phyloP scores from a whole-genome alignment of 257 asterid genomes.

The Solanum rostratum region DNA sequence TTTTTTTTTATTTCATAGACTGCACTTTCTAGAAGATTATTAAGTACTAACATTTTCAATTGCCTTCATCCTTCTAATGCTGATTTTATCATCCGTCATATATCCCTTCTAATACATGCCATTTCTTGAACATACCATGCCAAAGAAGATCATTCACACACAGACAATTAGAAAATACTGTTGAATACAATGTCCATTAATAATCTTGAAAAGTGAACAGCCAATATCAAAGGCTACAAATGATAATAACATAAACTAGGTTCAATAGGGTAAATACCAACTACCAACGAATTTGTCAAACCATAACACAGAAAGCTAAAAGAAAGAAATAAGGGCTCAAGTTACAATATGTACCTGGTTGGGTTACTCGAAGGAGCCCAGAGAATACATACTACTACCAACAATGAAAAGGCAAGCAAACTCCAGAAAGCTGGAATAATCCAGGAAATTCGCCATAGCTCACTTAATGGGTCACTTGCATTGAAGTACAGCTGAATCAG shows the following conservation, averaged over 20 bases:
- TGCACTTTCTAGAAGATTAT: neutral
- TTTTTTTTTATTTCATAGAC: no score
- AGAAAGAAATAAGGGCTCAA: neutral
- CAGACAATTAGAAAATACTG: neutral
- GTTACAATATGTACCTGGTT: constrained; percentile 12
- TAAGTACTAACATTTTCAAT: neutral
- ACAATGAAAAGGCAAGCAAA: constrained; percentile 15
- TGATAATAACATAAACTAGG: neutral
- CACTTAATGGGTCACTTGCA: constrained; percentile 40
- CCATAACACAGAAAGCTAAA: neutral
- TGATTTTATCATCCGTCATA: neutral
- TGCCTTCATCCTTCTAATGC: neutral
- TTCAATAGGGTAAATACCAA: neutral
- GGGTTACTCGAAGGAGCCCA: constrained; percentile 34
- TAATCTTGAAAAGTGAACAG: neutral
- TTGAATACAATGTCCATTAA: neutral
- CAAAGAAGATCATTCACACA: neutral
- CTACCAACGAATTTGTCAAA: neutral
- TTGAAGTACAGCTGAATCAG: constrained; percentile 32
- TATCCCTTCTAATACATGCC: neutral
- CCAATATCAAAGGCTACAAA: neutral
- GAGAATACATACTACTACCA: constrained; percentile 24
- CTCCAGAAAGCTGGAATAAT: constrained; percentile 39
- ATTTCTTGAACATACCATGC: neutral
- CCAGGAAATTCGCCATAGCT: constrained; percentile 37